Evolutionary conservation across 345 rosid genomes (phyloP), one percentile per base, ranked within the genome.

Genomic region (Rhizophora apiculata): DNA sequence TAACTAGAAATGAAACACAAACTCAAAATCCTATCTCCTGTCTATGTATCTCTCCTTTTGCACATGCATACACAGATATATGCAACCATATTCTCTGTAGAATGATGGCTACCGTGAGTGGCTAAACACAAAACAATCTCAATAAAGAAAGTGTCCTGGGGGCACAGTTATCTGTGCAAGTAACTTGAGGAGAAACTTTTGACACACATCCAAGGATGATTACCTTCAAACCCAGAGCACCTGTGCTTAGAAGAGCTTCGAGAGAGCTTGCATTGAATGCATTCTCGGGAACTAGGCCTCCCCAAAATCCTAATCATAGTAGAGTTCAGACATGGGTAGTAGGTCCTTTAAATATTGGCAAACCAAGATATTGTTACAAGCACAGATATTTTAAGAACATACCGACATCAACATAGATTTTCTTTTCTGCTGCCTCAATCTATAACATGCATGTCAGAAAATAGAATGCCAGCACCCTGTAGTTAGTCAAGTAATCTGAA

Each of bases 171-270:
- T 70, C 20, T 27, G 34, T 27, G 16, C 65, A 69, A 21, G 31
- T 10, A 30, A 18, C 19, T 56, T 55, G 16, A 43, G 51, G 68
- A 48, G 51, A 46, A 29, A 22, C 26, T 26, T 48, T 18, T 55
- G 43, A 66, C 55, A 34, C 9, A 46, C 55, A 43, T 59, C 22
- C 57, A 32, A 46, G 52, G 67, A 79, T 49, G 43, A 39, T 63
- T 77, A 95, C 97, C 96, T 92, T 95, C 82, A 95, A 80, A 64
- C 99, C 99, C 72, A 92, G 97, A 76, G 70, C 99, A 66, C 99
- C 97, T 60, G 91, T 93, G 55, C 68, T 79, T 67, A 95, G 81
- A 27, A 95, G 96, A 72, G 90, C 91, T 74, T 79, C 83, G 26
- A 95, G 82, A 55, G 85, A 82, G 69, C 76, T 85, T 76, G 86